Base-by-base conservation (phyloP, 257 asterid genomes). In the Solanum neorickii region DNA sequence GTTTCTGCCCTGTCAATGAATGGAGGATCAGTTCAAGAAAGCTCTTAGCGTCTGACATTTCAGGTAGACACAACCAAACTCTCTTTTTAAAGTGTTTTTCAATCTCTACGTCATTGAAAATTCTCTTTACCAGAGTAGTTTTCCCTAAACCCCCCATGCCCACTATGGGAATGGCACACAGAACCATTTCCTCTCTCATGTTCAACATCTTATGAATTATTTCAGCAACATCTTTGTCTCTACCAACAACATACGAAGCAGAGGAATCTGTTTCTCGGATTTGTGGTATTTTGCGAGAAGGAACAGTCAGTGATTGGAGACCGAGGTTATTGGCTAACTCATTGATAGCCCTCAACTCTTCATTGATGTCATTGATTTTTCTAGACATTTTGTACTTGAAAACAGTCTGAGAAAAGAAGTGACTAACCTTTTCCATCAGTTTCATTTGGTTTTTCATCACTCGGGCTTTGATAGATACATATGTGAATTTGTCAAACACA, bases 71-170 rank as follows among this genome's bases (percentile, higher is more conserved):
- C 29, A 86, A 37, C 91, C 90, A 90, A 15, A 90, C 52, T 25
- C 86, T 82, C 65, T 86, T 68, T 47, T 90, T 86, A 23, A 87
- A 90, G 5, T 74, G 16, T 13, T 37, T 7, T 25, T 0, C 39
- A 35, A 87, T 82, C 21, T 62, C 14, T 14, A n/a, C 80, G 49
- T 86, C 86, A 13, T 75, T 82, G n/a, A 80, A 90, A 2, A 83
- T 44, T 15, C 21, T 27, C 35, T 65, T 60, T 3, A 88, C 90
- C 9, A 90, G 3, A 1, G 87, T 76, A 9, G 87, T 86, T 85
- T 89, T 87, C 7, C 90, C 90, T 9, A 49, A 9, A 73, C 87
- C 87, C 27, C 60, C 86, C 90, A 74, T 74, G 0, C 89, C 90
- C 1, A 88, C 52, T 5, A 88, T 74, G 66, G 88, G 88, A 59